Evolutionary conservation across 176 grass and related monocot genomes (phyloP).

Genomic region (Aegilops bicornis): DNA sequence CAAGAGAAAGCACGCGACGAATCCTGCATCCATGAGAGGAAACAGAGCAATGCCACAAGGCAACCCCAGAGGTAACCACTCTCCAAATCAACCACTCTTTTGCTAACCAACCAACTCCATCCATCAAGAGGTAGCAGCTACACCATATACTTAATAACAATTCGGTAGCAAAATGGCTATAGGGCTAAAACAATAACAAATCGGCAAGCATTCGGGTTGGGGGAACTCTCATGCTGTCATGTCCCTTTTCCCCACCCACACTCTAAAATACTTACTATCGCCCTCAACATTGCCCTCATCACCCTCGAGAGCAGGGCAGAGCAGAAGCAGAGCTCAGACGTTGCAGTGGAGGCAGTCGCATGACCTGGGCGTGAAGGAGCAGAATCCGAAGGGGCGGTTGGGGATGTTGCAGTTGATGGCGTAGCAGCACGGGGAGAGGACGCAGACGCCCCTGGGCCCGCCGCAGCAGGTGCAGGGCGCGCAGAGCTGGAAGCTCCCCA

Average conservation of each 20-base stretch:
- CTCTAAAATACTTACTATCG: not conserved
- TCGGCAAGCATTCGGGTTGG: not conserved
- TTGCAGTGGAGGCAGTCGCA: constrained; percentile 75
- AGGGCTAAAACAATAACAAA: constrained; percentile 25
- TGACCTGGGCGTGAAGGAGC: constrained; percentile 85
- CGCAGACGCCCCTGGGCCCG: constrained; percentile 56
- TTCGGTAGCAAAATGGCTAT: constrained; percentile 40
- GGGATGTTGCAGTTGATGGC: constrained; percentile 99
- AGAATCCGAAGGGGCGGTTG: constrained; percentile 93
- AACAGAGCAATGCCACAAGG: not conserved
- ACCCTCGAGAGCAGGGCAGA: not conserved
- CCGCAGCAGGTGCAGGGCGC: constrained; percentile 95
- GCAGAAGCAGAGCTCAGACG: constrained; percentile 27
- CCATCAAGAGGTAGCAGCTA: constrained; percentile 3
- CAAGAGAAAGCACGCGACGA: constrained; percentile 13
- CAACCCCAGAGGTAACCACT: not conserved
- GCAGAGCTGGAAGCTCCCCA: constrained; percentile 80
- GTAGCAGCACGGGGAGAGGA: constrained; percentile 93
- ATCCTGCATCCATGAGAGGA: constrained; percentile 1
- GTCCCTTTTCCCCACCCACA: constrained; percentile 3
- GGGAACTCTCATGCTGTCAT: constrained; percentile 7
- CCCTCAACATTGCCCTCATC: not conserved
- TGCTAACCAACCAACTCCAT: constrained; percentile 33
- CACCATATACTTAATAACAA: constrained; percentile 34
- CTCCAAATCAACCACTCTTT: constrained; percentile 23